A percentile compares a stretch with the other conserved stretches of the same genome.
phyloP scores from a whole-genome alignment of 768 basidiomycete genomes.

The Cyclocybe aegerita region DNA sequence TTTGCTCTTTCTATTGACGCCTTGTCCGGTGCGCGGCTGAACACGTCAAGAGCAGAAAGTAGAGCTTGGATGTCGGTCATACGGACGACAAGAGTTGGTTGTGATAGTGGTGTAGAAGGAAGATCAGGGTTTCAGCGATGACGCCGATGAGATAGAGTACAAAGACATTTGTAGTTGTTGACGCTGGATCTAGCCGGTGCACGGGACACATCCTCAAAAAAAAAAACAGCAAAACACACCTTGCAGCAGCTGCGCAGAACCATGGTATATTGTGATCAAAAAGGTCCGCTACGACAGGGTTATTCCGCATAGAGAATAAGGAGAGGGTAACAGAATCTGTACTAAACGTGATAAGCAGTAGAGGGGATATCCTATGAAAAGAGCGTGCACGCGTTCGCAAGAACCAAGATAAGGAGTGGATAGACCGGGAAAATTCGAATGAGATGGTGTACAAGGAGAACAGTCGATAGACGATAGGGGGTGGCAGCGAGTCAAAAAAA shows the following conservation, averaged over 20 bases:
- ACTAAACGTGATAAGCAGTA: constrained; percentile 52
- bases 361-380: constrained; percentile 56
- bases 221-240: neutral
- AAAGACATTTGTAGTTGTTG: constrained; percentile 38
- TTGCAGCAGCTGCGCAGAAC: constrained; percentile 22
- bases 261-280: constrained; percentile 48
- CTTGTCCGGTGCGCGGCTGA: constrained; percentile 81
- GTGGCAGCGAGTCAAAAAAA: constrained; percentile 24
- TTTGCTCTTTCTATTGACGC: constrained; percentile 83
- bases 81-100: constrained; percentile 19
- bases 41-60: constrained; percentile 76
- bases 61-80: constrained; percentile 76
- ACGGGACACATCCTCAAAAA: too few species aligned
- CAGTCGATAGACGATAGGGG: constrained; percentile 22
- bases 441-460: constrained; percentile 40
- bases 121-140: constrained; percentile 11
- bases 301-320: constrained; percentile 45
- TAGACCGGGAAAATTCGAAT: constrained; percentile 33
- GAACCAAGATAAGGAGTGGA: constrained; percentile 48
- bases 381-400: constrained; percentile 57
- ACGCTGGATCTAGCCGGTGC: constrained; percentile 16
- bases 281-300: constrained; percentile 32
- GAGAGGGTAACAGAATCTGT: constrained; percentile 38
- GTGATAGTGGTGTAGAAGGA: constrained; percentile 11
- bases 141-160: constrained; percentile 5